Conservation (phyloP, 179 eudicot genomes). For the Beta lomatogona region DNA sequence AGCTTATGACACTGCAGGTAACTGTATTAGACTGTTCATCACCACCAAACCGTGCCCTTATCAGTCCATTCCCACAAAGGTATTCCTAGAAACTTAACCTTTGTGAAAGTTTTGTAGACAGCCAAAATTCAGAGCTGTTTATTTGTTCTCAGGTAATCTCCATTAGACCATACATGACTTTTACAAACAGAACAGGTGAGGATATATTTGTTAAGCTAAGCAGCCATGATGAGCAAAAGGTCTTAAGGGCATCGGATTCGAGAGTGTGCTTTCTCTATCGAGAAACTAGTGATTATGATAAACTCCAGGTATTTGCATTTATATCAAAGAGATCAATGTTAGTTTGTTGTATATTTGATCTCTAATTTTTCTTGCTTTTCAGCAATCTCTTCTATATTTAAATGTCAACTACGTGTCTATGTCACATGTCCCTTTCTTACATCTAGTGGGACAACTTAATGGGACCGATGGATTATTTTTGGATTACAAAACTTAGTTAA, state of each 20-base stretch:
- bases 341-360: background rate
- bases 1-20: slow-evolving; percentile 77
- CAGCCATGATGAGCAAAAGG: slow-evolving; percentile 77
- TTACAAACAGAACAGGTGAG: slow-evolving; percentile 92
- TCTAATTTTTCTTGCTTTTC: background rate
- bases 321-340: slow-evolving; percentile 6
- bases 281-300: slow-evolving; percentile 54
- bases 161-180: slow-evolving; percentile 82
- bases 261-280: slow-evolving; percentile 73
- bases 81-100: slow-evolving; percentile 24
- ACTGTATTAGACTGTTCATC: slow-evolving; percentile 78
- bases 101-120: slow-evolving; percentile 10
- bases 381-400: background rate
- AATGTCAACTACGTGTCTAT: too few relatives aligned
- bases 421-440: too few relatives aligned
- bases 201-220: slow-evolving; percentile 65
- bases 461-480: too few relatives aligned
- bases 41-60: slow-evolving; percentile 86
- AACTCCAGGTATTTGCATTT: slow-evolving; percentile 65
- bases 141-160: slow-evolving; percentile 60
- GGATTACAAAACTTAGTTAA: too few relatives aligned
- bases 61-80: slow-evolving; percentile 97
- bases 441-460: too few relatives aligned
- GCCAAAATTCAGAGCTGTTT: slow-evolving; percentile 1
- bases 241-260: slow-evolving; percentile 67